Conservation (phyloP, 345 rosid species). For the Eucalyptus albens region DNA sequence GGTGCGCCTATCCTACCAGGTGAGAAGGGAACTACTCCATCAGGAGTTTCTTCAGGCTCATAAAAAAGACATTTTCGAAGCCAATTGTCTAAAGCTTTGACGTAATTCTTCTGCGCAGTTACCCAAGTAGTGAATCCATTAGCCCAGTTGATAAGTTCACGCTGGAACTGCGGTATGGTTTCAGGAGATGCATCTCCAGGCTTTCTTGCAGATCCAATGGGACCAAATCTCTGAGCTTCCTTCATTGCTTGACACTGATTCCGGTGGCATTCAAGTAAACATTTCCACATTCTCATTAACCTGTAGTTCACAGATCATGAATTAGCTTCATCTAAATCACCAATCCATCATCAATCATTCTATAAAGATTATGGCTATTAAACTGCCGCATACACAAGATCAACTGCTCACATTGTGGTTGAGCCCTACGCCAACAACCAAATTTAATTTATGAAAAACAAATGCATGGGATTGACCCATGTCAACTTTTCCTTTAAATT, state of each 20-base stretch:
- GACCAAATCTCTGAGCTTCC: slow-evolving; percentile 57
- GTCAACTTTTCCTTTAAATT: neutral
- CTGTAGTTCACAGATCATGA: slow-evolving; percentile 19
- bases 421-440: neutral
- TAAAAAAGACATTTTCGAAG: slow-evolving; percentile 68
- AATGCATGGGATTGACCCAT: neutral
- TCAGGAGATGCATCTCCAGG: slow-evolving; percentile 52
- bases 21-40: slow-evolving; percentile 82
- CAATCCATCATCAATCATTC: neutral
- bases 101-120: slow-evolving; percentile 64
- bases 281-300: slow-evolving; percentile 89
- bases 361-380: neutral
- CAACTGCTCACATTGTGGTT: neutral
- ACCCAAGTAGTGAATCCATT: slow-evolving; percentile 68
- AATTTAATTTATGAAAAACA: neutral
- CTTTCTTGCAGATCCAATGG: slow-evolving; percentile 48
- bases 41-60: slow-evolving; percentile 88
- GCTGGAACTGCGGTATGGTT: slow-evolving; percentile 63
- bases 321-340: neutral
- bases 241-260: slow-evolving; percentile 62
- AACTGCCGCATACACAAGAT: neutral
- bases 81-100: slow-evolving; percentile 76
- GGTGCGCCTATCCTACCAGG: slow-evolving; percentile 98
- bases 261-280: slow-evolving; percentile 85
- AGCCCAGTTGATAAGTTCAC: slow-evolving; percentile 69